Evolutionary conservation across 2,329 filamentous ascomycete species (phyloP).

Genomic region (Ophiocordyceps australis): DNA sequence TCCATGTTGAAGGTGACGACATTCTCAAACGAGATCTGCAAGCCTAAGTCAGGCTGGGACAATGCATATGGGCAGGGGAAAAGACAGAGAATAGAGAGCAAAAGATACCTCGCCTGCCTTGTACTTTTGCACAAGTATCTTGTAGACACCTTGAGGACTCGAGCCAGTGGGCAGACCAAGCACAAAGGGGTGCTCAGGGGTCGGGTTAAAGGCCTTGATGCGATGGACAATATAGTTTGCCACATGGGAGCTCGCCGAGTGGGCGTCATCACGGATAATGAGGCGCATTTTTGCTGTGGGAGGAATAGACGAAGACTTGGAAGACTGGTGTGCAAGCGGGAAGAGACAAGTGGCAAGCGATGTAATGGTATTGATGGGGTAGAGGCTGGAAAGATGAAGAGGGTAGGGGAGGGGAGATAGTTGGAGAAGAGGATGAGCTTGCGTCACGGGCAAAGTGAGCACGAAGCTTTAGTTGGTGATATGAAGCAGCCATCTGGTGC

Average conservation of each 20-base stretch:
- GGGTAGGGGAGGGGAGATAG: not conserved
- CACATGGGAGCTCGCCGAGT: constrained; percentile 54
- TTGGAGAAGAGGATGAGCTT: not conserved
- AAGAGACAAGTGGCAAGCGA: not conserved
- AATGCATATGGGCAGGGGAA: no score
- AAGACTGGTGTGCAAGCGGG: not conserved
- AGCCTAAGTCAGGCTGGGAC: not conserved
- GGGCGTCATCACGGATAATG: constrained; percentile 60
- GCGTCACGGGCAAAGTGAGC: no score
- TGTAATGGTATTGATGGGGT: not conserved
- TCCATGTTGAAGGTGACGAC: constrained; percentile 92
- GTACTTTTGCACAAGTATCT: constrained; percentile 52
- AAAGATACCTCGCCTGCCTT: constrained; percentile 39
- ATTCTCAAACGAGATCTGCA: constrained; percentile 64
- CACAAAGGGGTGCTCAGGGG: constrained; percentile 56
- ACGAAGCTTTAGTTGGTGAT: no score
- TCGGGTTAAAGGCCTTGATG: constrained; percentile 61
- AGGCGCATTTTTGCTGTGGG: constrained; percentile 44
- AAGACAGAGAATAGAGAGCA: no score
- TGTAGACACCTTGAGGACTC: constrained; percentile 63
- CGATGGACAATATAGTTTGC: constrained; percentile 70
- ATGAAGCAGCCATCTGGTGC: no score
- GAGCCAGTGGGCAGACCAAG: constrained; percentile 72
- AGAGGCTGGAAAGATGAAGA: not conserved
- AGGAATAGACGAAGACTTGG: not conserved